Base-by-base conservation (phyloP, 768 basidiomycete species). In the Pulveroboletus ravenelii region DNA sequence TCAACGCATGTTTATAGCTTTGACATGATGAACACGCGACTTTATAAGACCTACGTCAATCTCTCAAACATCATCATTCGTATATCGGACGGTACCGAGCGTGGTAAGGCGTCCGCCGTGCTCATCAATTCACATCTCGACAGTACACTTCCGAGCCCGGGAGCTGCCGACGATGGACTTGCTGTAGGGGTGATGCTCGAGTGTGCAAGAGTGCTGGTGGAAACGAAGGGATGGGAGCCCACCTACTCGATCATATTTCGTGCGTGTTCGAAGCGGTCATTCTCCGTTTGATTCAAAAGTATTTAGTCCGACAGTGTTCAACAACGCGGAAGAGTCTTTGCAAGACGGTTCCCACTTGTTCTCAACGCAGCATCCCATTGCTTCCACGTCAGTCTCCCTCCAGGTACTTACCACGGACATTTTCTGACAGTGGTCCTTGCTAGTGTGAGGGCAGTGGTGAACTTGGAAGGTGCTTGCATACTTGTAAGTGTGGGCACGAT, bases 331-430 rank as follows among this genome's bases (percentile, higher is more conserved):
- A 68, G 94, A 98, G 64, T 91, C 87, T 1, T 71, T 98, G 29
- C 95, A 97, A 67, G 95, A 97, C 62, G 93, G 87, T 0, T 93
- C 91, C 0, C 94, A 98, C 69, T 74, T 96, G 5, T 98, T 86
- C 67, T 85, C 93, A 6, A 96, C 93, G 1, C 92, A 95, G 61
- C 92, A 96, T 64, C 82, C 81, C 14, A 75, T 75, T 51, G 84
- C 81, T 27, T 64, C 76, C 10, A 88, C 84, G 89, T 88, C 48
- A 59, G 85, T 73, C 31, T 23, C 15, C 43, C 29, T 39, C 39
- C 23, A 14, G 13, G 25, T 32, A 5, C 34, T 6, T 45, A 13
- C 2, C 36, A 41, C n/a, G 29, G 35, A 10, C 51, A n/a, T 47
- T 54, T 42, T 38, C 41, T 32, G 18, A 53, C 17, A 10, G 5